Conservation (phyloP, 2,329 filamentous ascomycete species). For the Spiromastix sp. region DNA sequence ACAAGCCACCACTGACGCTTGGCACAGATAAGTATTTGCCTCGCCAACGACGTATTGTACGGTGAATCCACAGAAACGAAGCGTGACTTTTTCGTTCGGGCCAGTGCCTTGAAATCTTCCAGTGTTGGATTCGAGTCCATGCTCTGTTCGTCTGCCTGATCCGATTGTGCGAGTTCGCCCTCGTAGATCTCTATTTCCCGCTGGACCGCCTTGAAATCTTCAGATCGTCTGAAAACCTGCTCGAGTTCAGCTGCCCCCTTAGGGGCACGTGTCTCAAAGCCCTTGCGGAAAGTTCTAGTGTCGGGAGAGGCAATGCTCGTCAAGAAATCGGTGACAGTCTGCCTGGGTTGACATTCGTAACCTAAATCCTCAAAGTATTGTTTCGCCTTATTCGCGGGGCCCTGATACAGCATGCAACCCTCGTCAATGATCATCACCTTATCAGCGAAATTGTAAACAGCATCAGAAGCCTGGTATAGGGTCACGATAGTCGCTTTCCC, state of each 20-base stretch:
- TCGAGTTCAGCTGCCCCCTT: conserved; percentile 57
- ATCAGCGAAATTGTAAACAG: conserved; percentile 59
- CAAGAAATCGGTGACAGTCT: conserved; percentile 64
- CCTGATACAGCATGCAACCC: conserved; percentile 54
- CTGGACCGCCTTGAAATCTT: conserved; percentile 47
- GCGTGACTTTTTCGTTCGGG: conserved; percentile 44
- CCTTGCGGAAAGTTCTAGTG: conserved; percentile 53
- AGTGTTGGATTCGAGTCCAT: conserved; percentile 18
- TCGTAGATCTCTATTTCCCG: conserved; percentile 51
- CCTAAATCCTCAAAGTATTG: conserved; percentile 54
- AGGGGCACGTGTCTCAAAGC: conserved; percentile 52
- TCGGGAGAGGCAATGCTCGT: conserved; percentile 60
- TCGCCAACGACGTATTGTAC: conserved; percentile 62
- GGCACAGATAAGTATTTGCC: conserved; percentile 50
- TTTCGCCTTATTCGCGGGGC: conserved; percentile 45
- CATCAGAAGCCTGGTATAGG: conserved; percentile 56
- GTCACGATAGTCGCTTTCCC: conserved; percentile 57
- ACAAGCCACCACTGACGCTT: conserved; percentile 66
- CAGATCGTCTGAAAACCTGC: conserved; percentile 52
- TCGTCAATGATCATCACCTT: conserved; percentile 64
- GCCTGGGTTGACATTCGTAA: conserved; percentile 44
- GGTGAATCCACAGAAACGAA: conserved; percentile 53
- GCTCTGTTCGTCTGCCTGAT: conserved; percentile 40
- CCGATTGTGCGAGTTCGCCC: conserved; percentile 37
- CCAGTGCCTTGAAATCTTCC: conserved; percentile 47